Percentiles rank a stretch among this genome's conserved stretches.
These are phyloP conservation scores for Pseudoperonospora humuli DNA, from an alignment of 352 stramenopile species.

Conservation along the genomic window DNA sequence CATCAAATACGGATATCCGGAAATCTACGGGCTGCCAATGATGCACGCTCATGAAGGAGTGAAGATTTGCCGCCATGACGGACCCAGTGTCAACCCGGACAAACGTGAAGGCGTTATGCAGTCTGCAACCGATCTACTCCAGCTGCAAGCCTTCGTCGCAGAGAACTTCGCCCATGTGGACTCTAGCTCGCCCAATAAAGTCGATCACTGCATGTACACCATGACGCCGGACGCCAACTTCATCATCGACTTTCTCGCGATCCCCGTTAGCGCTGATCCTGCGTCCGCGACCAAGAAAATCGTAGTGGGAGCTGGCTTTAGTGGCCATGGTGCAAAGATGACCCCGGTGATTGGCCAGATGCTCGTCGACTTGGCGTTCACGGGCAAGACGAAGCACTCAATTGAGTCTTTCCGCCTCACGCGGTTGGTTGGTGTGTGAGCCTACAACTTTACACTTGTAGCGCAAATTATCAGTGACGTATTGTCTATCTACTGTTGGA, in stretches of 20 bases:
- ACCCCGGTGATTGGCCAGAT: conserved; percentile 77
- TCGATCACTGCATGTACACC: conserved; percentile 77
- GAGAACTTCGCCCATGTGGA: conserved; percentile 48
- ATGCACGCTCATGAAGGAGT: conserved; percentile 37
- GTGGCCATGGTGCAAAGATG: conserved; percentile 82
- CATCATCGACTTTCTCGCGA: conserved; percentile 47
- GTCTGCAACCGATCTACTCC: conserved; percentile 11
- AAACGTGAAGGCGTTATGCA: conserved; percentile 31
- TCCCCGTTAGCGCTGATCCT: neutral
- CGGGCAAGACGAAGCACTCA: conserved; percentile 32
- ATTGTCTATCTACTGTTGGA: too few relatives aligned
- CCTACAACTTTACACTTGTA: too few relatives aligned
- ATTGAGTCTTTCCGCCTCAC: conserved; percentile 7
- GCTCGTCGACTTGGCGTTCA: conserved; percentile 55
- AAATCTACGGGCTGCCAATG: conserved; percentile 50
- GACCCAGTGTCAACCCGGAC: conserved; percentile 37
- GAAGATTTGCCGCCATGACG: conserved; percentile 70
- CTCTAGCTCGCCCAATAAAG: conserved; percentile 26
- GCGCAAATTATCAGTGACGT: too few relatives aligned
- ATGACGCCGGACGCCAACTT: conserved; percentile 76
- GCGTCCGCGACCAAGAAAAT: conserved; percentile 26
- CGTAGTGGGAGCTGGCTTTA: conserved; percentile 70
- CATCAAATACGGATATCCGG: conserved; percentile 48
- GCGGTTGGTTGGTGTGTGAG: conserved; percentile 1
- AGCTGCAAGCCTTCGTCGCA: conserved; percentile 31